These are phyloP conservation scores for Cladosporium sphaerospermum DNA, from an alignment of 2,329 filamentous ascomycete genomes.

Conservation along the genomic window DNA sequence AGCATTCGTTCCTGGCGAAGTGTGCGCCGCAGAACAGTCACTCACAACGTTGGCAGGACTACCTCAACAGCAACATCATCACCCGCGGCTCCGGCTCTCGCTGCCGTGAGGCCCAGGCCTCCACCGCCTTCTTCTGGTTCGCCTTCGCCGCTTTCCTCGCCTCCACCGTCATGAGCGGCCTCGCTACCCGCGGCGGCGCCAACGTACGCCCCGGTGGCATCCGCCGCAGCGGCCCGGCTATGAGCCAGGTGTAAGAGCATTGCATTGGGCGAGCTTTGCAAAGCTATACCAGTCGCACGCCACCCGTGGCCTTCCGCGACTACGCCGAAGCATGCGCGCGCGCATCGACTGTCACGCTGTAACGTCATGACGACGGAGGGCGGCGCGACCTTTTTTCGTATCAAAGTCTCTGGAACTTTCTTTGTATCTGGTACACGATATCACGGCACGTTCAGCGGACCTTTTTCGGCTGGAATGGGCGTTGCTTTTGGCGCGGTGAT, in stretches of 20 bases:
- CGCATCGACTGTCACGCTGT: neutral
- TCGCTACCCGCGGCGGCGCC: slow-evolving; percentile 49
- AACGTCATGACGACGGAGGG: neutral
- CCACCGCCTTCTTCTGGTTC: slow-evolving; percentile 73
- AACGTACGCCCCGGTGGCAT: slow-evolving; percentile 38
- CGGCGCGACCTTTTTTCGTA: slow-evolving; percentile 4
- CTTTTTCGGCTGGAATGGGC: neutral
- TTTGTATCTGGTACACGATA: slow-evolving; percentile 4
- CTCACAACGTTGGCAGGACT: slow-evolving; percentile 24
- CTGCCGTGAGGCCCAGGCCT: slow-evolving; percentile 70
- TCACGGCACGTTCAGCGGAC: slow-evolving; percentile 9
- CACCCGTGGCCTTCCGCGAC: neutral
- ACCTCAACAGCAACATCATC: slow-evolving; percentile 35
- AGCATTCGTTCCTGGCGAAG: slow-evolving; percentile 17
- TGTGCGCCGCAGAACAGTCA: neutral
- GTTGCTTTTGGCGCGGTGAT: neutral
- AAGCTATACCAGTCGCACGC: too few relatives aligned
- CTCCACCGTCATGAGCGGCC: slow-evolving; percentile 49
- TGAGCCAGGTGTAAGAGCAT: slow-evolving; percentile 49
- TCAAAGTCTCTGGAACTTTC: neutral
- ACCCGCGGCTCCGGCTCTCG: slow-evolving; percentile 53
- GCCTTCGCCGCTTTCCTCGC: slow-evolving; percentile 58
- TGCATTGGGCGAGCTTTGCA: too few relatives aligned
- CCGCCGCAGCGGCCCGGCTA: slow-evolving; percentile 40
- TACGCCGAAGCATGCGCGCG: neutral